phyloP scores from a whole-genome alignment of 352 stramenopile genomes.

The Saprolegnia parasitica region DNA sequence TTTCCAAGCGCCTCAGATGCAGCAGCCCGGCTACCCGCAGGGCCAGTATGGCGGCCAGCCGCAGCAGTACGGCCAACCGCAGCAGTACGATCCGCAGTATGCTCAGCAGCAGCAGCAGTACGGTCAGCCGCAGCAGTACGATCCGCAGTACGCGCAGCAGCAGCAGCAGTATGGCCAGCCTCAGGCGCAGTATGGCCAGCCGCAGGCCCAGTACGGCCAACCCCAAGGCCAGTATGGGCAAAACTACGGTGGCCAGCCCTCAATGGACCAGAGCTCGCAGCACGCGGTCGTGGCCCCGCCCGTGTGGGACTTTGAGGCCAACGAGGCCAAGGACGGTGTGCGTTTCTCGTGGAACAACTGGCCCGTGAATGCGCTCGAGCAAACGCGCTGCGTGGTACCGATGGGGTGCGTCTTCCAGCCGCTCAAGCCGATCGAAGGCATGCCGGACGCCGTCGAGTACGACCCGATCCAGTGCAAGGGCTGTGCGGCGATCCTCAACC shows the following conservation, averaged over 20 bases:
- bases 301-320: conserved; percentile 81
- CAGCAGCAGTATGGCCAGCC: conserved; percentile 36
- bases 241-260: conserved; percentile 26
- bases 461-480: conserved; percentile 98
- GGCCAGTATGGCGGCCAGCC: conserved; percentile 43
- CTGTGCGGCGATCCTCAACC: conserved; percentile 97
- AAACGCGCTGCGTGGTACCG: conserved; percentile 96
- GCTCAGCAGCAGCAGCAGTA: conserved; percentile 46
- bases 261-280: conserved; percentile 34
- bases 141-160: conserved; percentile 38
- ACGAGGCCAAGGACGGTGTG: conserved; percentile 89
- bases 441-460: conserved; percentile 93
- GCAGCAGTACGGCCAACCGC: conserved; percentile 31
- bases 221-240: conserved; percentile 6
- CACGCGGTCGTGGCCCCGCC: conserved; percentile 63
- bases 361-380: conserved; percentile 96
- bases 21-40: conserved; percentile 25
- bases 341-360: conserved; percentile 99
- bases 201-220: conserved; percentile 29
- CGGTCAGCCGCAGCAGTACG: conserved; percentile 42
- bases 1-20: conserved; percentile 5
- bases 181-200: conserved; percentile 31
- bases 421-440: conserved; percentile 95
- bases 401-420: conserved; percentile 93
- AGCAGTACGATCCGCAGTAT: conserved; percentile 37